Percentiles rank a stretch among this genome's conserved stretches.
Conservation (phyloP, 2,329 filamentous ascomycete genomes). For the Sporothrix euskadiensis region DNA sequence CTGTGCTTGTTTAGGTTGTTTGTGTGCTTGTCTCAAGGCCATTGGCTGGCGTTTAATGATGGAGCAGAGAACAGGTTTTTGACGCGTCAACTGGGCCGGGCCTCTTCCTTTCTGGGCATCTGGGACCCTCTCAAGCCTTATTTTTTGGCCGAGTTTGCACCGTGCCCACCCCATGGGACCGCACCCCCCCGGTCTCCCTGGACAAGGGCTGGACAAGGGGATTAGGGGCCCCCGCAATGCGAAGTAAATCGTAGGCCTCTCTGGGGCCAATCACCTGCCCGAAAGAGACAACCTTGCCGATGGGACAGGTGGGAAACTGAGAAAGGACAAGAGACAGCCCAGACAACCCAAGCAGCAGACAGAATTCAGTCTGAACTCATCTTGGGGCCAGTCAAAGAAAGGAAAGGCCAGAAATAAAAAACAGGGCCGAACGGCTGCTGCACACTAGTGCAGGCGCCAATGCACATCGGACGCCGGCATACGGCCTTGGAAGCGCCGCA, state of each 20-base stretch:
- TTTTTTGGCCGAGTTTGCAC: conserved; percentile 12
- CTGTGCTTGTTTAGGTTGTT: neutral
- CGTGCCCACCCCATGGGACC: neutral
- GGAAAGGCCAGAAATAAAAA: neutral
- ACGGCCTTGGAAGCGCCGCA: neutral
- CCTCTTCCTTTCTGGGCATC: neutral
- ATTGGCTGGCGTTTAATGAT: neutral
- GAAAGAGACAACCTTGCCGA: neutral
- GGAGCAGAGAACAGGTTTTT: neutral
- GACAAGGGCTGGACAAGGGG: neutral
- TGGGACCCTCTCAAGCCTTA: neutral
- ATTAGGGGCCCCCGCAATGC: neutral
- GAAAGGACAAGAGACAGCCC: neutral
- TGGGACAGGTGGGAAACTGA: neutral
- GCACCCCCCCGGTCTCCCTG: neutral
- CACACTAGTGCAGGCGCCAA: neutral
- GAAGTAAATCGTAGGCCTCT: neutral
- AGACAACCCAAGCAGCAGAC: neutral
- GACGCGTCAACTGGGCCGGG: neutral
- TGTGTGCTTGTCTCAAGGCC: neutral
- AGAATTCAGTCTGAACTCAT: neutral
- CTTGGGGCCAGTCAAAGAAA: neutral
- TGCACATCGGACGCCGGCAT: neutral
- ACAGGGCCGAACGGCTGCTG: neutral
- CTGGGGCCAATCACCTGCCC: neutral